Evolutionary conservation across 495 filamentous ascomycete species (phyloP).

Genomic region (Penicillium mononematosum): DNA sequence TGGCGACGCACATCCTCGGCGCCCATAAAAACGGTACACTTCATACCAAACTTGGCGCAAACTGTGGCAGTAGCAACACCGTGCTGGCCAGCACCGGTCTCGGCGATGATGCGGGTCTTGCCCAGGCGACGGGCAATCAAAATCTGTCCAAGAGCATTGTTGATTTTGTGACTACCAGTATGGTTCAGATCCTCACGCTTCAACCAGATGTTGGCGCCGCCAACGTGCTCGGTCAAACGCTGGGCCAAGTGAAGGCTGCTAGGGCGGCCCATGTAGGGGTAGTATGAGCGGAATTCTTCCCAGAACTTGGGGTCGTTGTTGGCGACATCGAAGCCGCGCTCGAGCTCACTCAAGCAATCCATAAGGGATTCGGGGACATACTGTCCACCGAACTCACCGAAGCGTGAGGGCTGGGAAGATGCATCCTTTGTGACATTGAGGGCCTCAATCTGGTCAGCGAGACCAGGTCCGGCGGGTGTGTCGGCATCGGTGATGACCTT

Average conservation of each 20-base stretch:
- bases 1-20: slow-evolving; percentile 94
- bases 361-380: slow-evolving; percentile 98
- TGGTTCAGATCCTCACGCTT: slow-evolving; percentile 96
- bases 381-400: slow-evolving; percentile 97
- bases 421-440: slow-evolving; percentile 57
- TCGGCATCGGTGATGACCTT: slow-evolving; percentile 62
- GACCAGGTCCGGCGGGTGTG: slow-evolving; percentile 55
- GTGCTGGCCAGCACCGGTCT: slow-evolving; percentile 97
- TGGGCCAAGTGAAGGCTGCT: slow-evolving; percentile 87
- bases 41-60: slow-evolving; percentile 94
- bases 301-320: slow-evolving; percentile 88
- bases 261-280: slow-evolving; percentile 95
- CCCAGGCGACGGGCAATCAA: slow-evolving; percentile 79
- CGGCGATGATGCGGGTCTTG: slow-evolving; percentile 93
- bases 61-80: slow-evolving; percentile 95
- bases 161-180: slow-evolving; percentile 89
- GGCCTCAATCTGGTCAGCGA: slow-evolving; percentile 71
- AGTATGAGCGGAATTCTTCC: slow-evolving; percentile 95
- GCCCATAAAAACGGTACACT: slow-evolving; percentile 96
- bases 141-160: slow-evolving; percentile 90
- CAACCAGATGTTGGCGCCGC: slow-evolving; percentile 92
- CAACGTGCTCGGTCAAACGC: slow-evolving; percentile 81
- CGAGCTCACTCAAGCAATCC: slow-evolving; percentile 91
- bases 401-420: slow-evolving; percentile 70
- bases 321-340: slow-evolving; percentile 84